These are phyloP conservation scores for Botrytis pseudocinerea DNA, from an alignment of 2,329 filamentous ascomycete species.

Conservation along the genomic window DNA sequence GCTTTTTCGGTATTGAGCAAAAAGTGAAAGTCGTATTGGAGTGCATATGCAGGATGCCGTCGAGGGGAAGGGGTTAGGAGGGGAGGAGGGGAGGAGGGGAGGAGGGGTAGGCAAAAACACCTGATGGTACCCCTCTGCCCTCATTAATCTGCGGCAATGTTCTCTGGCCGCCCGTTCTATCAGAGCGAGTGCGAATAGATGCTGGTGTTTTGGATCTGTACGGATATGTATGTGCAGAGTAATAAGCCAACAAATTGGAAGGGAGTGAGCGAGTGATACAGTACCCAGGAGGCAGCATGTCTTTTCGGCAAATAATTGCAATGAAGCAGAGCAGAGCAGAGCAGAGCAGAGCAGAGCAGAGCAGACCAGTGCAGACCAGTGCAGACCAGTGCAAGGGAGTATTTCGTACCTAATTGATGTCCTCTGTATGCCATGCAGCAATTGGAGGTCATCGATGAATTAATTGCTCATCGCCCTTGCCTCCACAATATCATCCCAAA, in stretches of 20 bases:
- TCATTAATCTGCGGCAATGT: background rate
- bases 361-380: no score
- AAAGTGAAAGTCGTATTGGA: background rate
- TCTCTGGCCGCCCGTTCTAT: background rate
- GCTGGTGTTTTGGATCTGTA: no score
- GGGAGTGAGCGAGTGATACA: background rate
- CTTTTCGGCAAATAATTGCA: background rate
- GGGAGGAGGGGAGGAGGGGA: background rate
- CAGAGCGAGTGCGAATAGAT: background rate
- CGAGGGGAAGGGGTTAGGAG: background rate
- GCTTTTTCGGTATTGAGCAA: background rate
- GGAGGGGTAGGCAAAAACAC: background rate
- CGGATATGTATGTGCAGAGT: background rate
- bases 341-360: background rate
- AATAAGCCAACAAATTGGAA: background rate
- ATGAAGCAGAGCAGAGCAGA: background rate
- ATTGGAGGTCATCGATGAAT: background rate
- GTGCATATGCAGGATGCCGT: conserved; percentile 1
- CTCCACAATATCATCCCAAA: background rate
- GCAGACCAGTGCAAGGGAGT: background rate
- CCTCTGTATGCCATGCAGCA: background rate
- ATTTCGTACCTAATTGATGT: background rate
- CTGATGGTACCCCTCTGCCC: background rate
- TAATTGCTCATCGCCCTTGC: background rate
- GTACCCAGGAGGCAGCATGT: background rate